These are phyloP conservation scores for Eucalyptus caleyi DNA, from an alignment of 345 rosid genomes.

Conservation along the genomic window DNA sequence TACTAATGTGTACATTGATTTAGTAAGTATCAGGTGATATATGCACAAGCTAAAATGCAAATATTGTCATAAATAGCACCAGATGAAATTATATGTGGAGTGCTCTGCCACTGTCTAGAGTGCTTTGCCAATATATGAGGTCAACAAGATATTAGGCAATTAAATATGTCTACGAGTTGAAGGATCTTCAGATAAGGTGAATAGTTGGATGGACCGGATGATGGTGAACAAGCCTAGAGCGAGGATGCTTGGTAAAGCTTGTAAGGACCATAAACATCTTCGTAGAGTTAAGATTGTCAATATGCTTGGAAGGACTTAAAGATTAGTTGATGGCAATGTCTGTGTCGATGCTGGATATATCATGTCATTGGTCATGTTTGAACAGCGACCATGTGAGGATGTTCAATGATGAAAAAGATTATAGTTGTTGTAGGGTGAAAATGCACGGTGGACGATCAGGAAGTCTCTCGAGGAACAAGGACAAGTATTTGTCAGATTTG, in stretches of 20 bases:
- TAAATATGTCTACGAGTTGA: neutral
- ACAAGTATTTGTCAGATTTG: accelerated
- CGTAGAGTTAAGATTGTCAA: accelerated
- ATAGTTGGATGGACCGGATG: neutral
- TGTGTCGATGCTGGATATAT: too few species aligned
- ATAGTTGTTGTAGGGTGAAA: too few species aligned
- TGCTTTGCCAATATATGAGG: accelerated
- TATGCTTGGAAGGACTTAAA: neutral
- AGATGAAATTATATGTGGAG: neutral
- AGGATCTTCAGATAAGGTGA: neutral
- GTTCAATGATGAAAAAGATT: accelerated
- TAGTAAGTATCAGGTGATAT: too few species aligned
- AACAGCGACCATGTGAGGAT: too few species aligned
- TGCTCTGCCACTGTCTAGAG: neutral
- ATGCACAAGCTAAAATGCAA: accelerated
- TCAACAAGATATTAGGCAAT: neutral
- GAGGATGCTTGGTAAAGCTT: neutral
- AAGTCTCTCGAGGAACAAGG: too few species aligned
- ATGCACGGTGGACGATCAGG: accelerated
- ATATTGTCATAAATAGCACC: too few species aligned
- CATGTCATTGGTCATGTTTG: too few species aligned
- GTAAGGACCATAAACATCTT: neutral
- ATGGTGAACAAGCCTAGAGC: neutral
- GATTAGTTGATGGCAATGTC: too few species aligned
- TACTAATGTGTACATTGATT: too few species aligned